Percentiles rank a stretch among this genome's conserved stretches.
These are phyloP conservation scores for Beauveria bassiana DNA, from an alignment of 2,329 filamentous ascomycete genomes.

Conservation along the genomic window DNA sequence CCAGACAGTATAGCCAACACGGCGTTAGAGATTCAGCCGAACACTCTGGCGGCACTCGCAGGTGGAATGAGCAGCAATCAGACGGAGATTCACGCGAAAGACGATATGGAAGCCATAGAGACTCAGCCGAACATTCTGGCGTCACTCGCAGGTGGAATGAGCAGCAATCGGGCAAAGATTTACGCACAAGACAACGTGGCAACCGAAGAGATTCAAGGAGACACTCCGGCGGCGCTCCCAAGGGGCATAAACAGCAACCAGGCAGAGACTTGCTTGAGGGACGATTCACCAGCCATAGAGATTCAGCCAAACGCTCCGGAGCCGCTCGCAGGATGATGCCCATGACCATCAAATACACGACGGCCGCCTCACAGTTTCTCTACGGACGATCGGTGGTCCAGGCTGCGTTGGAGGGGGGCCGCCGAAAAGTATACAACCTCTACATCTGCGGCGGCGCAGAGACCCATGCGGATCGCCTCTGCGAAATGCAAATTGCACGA, in stretches of 20 bases:
- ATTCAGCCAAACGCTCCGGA: not conserved
- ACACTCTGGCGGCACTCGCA: no score
- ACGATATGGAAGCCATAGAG: not conserved
- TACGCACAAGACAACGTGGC: not conserved
- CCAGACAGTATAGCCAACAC: not conserved
- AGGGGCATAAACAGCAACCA: not conserved
- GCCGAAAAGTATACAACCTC: slow-evolving; percentile 73
- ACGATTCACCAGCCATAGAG: not conserved
- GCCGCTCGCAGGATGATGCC: slow-evolving; percentile 23
- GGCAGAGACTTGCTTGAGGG: not conserved
- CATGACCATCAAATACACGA: slow-evolving; percentile 52
- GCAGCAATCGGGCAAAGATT: not conserved
- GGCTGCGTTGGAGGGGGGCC: slow-evolving; percentile 60
- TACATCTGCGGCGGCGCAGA: slow-evolving; percentile 60
- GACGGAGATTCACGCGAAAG: not conserved
- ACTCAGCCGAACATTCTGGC: no score
- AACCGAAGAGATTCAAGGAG: no score
- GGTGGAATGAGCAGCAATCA: not conserved
- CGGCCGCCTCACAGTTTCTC: slow-evolving; percentile 82
- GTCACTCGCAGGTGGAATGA: no score
- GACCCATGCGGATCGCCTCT: slow-evolving; percentile 42
- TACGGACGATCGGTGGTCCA: slow-evolving; percentile 78
- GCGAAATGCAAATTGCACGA: slow-evolving; percentile 35
- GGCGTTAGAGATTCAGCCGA: no score
- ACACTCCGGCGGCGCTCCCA: no score